Conservation (phyloP, 2,329 filamentous ascomycete genomes). For the Ascochyta pisi region DNA sequence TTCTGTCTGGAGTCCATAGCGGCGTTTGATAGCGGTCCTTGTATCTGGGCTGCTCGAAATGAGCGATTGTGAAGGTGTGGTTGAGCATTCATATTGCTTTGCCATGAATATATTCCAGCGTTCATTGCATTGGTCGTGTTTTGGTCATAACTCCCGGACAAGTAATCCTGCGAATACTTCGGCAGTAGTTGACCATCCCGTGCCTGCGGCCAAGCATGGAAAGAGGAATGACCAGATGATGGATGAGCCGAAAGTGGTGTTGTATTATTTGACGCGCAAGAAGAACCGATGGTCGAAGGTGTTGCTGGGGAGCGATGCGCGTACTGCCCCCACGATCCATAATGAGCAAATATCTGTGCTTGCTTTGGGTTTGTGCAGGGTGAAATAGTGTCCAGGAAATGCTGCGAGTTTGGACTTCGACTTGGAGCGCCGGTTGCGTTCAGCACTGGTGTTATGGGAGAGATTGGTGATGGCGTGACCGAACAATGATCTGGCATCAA, state of each 20-base stretch:
- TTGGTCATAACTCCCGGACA: not conserved
- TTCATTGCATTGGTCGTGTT: not conserved
- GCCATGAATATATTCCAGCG: not conserved
- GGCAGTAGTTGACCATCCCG: not conserved
- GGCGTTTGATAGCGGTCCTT: not conserved
- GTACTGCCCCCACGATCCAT: not conserved
- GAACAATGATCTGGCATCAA: slow-evolving; percentile 1
- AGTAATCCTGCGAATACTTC: not conserved
- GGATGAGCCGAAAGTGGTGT: slow-evolving; percentile 3
- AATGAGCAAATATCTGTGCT: not conserved
- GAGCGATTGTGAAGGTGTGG: not conserved
- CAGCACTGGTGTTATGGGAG: slow-evolving; percentile 6
- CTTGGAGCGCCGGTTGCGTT: not conserved
- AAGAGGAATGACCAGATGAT: not conserved
- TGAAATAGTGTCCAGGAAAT: not conserved
- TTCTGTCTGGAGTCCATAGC: not conserved
- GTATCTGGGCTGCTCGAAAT: not conserved
- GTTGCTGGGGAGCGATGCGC: not conserved
- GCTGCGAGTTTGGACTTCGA: not conserved
- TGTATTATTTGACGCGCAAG: not conserved
- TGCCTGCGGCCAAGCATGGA: not conserved
- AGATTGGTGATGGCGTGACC: slow-evolving; percentile 5
- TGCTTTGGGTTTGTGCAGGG: not conserved
- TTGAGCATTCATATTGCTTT: not conserved
- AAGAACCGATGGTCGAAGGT: not conserved